Base-by-base conservation (phyloP, 768 basidiomycete species). In the Macrolepiota fuliginosa region DNA sequence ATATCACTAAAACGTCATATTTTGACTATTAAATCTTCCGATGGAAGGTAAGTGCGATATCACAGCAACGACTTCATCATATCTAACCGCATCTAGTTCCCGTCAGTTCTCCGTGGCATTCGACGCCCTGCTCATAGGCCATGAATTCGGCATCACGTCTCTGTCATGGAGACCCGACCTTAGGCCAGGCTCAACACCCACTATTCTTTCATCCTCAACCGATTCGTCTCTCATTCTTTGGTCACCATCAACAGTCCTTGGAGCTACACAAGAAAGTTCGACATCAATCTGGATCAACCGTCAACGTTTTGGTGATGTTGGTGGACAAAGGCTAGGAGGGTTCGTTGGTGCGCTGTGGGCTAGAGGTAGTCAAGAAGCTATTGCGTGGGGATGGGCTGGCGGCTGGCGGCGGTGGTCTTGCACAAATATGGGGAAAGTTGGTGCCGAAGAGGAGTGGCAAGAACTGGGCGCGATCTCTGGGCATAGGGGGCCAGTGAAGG, bases 171-270 rank as follows among this genome's bases (percentile, higher is more conserved):
- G 88, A 11, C 85, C 89, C 1, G 69, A 69, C 24, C 40, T 58
- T 13, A 37, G 62, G 6, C 49, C 65, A 0, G 35, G 64, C 5
- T 68, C 74, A 12, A 65, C 66, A 1, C 80, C 81, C 3, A 87
- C 85, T 0, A 81, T 98, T 5, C 79, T 98, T n/a, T 96, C 95
- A 11, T 90, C 94, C 4, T 96, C 97, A 0, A 90, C 92, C 1
- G 97, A 99, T 73, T 96, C 96, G 19, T 98, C 96, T 7, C 71
- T 98, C 27, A 98, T 98, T 62, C 74, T 98, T 56, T 99, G 97
- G 97, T 88, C 91, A 1, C 92, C 93, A 1, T 87, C 92, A 0
- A 74, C 79, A 9, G 73, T 83, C 12, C 64, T 76, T 61, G 64
- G 70, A 52, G 61, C 75, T 61, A 57, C 74, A 60, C 58, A 73